phyloP scores from a whole-genome alignment of 106 monocot species.

The Amphibolis antarctica region DNA sequence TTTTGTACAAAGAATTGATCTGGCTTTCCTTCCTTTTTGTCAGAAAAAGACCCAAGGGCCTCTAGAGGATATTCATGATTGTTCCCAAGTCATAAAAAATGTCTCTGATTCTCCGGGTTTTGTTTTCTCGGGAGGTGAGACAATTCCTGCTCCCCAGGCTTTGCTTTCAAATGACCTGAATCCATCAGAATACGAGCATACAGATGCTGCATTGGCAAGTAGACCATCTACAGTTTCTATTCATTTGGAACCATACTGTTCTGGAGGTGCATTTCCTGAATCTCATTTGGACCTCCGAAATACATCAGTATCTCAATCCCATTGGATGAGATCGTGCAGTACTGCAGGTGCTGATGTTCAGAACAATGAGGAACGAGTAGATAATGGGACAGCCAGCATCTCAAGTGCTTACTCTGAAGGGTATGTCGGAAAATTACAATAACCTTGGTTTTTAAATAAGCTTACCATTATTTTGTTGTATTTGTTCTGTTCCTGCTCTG shows the following conservation, averaged over 20 bases:
- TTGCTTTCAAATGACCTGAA: conserved; percentile 18
- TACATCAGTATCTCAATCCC: conserved; percentile 26
- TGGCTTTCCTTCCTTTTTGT: not conserved
- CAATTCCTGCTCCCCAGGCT: conserved; percentile 19
- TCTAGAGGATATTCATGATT: conserved; percentile 24
- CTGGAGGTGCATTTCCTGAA: conserved; percentile 13
- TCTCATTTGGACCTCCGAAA: conserved; percentile 31
- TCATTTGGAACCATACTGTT: conserved; percentile 24
- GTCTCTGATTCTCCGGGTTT: conserved; percentile 25
- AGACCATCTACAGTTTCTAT: conserved; percentile 11
- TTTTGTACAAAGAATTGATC: not conserved
- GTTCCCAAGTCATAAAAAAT: conserved; percentile 25
- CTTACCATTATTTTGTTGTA: not conserved
- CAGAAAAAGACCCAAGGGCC: conserved; percentile 48
- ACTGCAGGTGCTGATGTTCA: conserved; percentile 20
- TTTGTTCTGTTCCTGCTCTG: not conserved
- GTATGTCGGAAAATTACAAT: conserved; percentile 10
- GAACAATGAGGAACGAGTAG: conserved; percentile 57
- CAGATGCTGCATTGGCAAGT: conserved; percentile 18
- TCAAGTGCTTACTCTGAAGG: conserved; percentile 77
- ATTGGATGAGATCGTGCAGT: conserved; percentile 35
- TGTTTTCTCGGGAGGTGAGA: conserved; percentile 32
- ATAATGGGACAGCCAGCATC: conserved; percentile 63
- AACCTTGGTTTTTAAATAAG: too few species aligned
- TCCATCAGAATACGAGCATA: conserved; percentile 26